phyloP scores from a whole-genome alignment of 2,329 filamentous ascomycete genomes.

The Rutstroemia sydowiana region DNA sequence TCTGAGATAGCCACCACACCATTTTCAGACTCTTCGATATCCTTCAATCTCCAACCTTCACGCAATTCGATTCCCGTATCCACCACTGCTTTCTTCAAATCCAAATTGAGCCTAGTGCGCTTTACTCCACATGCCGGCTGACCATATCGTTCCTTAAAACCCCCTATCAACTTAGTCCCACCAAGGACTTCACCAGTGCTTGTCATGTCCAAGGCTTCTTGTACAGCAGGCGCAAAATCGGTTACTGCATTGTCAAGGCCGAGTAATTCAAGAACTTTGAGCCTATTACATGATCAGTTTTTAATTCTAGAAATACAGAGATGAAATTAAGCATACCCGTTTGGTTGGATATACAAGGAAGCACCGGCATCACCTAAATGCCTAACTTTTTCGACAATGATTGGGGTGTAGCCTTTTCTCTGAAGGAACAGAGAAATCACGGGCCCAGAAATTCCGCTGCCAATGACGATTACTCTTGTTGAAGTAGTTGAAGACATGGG shows the following conservation, averaged over 20 bases:
- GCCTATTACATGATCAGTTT: not conserved
- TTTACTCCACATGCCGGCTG: slow-evolving; percentile 10
- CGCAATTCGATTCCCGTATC: slow-evolving; percentile 4
- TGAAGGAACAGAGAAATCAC: slow-evolving; percentile 12
- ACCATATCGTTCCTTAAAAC: slow-evolving; percentile 7
- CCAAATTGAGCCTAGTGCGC: slow-evolving; percentile 1
- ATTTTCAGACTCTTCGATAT: slow-evolving; percentile 2
- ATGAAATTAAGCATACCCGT: slow-evolving; percentile 1
- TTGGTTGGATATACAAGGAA: slow-evolving; percentile 8
- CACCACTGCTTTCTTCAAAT: not conserved
- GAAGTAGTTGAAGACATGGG: slow-evolving; percentile 1
- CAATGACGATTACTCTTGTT: slow-evolving; percentile 10
- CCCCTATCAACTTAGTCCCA: not conserved
- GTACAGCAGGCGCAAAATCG: not conserved
- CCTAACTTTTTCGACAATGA: slow-evolving; percentile 12
- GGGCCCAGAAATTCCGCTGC: slow-evolving; percentile 12
- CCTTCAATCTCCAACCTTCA: slow-evolving; percentile 7
- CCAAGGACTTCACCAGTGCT: slow-evolving; percentile 4
- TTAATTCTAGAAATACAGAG: too few relatives aligned
- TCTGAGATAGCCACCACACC: slow-evolving; percentile 5
- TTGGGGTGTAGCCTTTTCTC: slow-evolving; percentile 13
- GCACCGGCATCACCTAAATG: slow-evolving; percentile 5
- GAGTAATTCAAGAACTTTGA: slow-evolving; percentile 3
- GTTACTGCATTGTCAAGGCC: slow-evolving; percentile 1
- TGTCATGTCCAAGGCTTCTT: not conserved